Evolutionary conservation across 1,284 basidiomycete species (phyloP).

Genomic region (Earliella scabrosa): DNA sequence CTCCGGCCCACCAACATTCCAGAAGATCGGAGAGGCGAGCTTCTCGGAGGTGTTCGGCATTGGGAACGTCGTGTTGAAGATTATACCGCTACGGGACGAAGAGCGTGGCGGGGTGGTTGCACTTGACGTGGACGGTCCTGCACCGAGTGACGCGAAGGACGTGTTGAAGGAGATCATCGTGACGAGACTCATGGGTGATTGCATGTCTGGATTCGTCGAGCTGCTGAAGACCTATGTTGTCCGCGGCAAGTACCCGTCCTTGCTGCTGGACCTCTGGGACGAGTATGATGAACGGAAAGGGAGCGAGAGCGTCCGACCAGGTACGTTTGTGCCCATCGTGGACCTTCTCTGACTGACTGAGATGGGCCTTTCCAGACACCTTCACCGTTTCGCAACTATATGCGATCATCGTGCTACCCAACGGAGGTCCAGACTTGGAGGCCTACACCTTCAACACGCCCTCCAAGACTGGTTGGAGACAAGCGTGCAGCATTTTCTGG

Average conservation of each 20-base stretch:
- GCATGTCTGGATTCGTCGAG: slow-evolving; percentile 78
- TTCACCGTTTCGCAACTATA: slow-evolving; percentile 82
- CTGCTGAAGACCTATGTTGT: slow-evolving; percentile 86
- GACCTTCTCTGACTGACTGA: neutral
- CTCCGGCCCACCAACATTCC: slow-evolving; percentile 42
- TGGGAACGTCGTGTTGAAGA: slow-evolving; percentile 84
- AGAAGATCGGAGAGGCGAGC: slow-evolving; percentile 94
- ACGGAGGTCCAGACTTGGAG: slow-evolving; percentile 92
- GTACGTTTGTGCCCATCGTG: slow-evolving; percentile 42
- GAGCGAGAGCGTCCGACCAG: slow-evolving; percentile 86
- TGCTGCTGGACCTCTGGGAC: slow-evolving; percentile 87
- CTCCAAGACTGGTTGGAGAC: slow-evolving; percentile 72
- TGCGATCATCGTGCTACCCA: slow-evolving; percentile 85
- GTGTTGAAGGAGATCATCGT: slow-evolving; percentile 89
- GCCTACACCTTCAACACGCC: slow-evolving; percentile 64
- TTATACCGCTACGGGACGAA: slow-evolving; percentile 77
- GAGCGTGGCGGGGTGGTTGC: slow-evolving; percentile 39
- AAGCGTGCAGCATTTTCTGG: slow-evolving; percentile 90
- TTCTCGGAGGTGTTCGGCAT: slow-evolving; percentile 98
- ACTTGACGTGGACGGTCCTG: slow-evolving; percentile 59
- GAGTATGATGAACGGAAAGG: slow-evolving; percentile 72
- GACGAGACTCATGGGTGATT: slow-evolving; percentile 76
- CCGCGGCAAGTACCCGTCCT: slow-evolving; percentile 80
- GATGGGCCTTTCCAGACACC: slow-evolving; percentile 52
- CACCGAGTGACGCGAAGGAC: slow-evolving; percentile 73